Evolutionary conservation across 768 basidiomycete genomes (phyloP).

Genomic region (Pleurotus tuoliensis): DNA sequence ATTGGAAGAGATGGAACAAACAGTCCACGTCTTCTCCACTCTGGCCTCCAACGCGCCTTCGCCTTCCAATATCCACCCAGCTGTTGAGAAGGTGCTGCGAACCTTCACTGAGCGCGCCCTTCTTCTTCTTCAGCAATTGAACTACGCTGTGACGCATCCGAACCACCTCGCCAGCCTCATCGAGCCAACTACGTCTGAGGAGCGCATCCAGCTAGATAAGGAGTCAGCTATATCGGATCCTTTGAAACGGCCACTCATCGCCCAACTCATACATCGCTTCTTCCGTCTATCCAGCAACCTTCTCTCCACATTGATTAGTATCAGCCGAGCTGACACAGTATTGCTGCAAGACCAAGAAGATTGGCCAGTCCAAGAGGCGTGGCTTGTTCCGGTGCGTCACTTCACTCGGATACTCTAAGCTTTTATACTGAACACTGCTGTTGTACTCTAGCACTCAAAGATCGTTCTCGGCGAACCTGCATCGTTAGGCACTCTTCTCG

Average conservation of each 20-base stretch:
- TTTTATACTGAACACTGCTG: neutral
- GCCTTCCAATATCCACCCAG: slow-evolving; percentile 40
- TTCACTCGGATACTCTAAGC: neutral
- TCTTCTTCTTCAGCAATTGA: slow-evolving; percentile 79
- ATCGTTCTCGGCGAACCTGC: slow-evolving; percentile 79
- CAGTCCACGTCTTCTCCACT: slow-evolving; percentile 73
- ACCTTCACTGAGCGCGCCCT: slow-evolving; percentile 68
- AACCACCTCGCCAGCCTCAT: slow-evolving; percentile 80
- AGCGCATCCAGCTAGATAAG: slow-evolving; percentile 65
- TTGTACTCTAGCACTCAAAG: slow-evolving; percentile 66
- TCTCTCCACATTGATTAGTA: slow-evolving; percentile 62
- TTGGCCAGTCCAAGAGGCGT: slow-evolving; percentile 65
- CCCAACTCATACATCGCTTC: slow-evolving; percentile 67
- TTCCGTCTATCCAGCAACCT: slow-evolving; percentile 70
- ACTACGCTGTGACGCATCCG: slow-evolving; percentile 88
- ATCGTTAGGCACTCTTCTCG: slow-evolving; percentile 84
- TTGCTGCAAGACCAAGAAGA: slow-evolving; percentile 63
- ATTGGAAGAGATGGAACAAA: slow-evolving; percentile 81
- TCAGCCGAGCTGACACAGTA: slow-evolving; percentile 67
- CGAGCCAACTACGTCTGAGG: slow-evolving; percentile 76
- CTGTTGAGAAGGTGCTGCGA: slow-evolving; percentile 59
- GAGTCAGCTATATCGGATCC: slow-evolving; percentile 56
- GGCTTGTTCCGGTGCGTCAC: slow-evolving; percentile 66
- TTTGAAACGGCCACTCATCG: slow-evolving; percentile 66
- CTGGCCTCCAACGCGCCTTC: slow-evolving; percentile 57